Conservation (phyloP, 352 stramenopile genomes). For the Pythium aphanidermatum region DNA sequence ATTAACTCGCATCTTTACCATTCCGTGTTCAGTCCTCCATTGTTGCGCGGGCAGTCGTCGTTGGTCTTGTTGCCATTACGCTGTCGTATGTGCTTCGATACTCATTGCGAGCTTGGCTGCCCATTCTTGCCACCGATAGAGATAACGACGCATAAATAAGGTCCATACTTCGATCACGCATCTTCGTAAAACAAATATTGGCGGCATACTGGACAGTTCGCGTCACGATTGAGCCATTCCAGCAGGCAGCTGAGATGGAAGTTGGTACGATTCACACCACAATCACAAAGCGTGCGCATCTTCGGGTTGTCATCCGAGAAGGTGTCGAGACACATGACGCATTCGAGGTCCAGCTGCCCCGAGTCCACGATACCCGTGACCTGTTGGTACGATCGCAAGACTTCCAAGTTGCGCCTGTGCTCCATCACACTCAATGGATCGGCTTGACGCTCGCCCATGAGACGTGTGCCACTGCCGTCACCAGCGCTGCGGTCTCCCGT, state of each 20-base stretch:
- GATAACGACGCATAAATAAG: not conserved
- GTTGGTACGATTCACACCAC: constrained; percentile 87
- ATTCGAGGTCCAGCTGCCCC: constrained; percentile 72
- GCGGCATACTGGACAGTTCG: constrained; percentile 82
- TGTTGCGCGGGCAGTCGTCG: constrained; percentile 1
- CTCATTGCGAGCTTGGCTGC: constrained; percentile 11
- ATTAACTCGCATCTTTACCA: not conserved
- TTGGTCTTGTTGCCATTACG: constrained; percentile 10
- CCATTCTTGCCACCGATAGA: not conserved
- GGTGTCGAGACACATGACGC: constrained; percentile 50
- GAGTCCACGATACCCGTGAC: constrained; percentile 56
- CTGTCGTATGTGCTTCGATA: constrained; percentile 18
- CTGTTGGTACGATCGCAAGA: constrained; percentile 66
- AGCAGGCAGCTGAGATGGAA: constrained; percentile 87
- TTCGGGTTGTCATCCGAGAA: constrained; percentile 53
- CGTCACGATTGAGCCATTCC: constrained; percentile 80
- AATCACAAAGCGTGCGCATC: constrained; percentile 81
- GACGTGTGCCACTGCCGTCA: not conserved
- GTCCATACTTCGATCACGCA: constrained; percentile 19
- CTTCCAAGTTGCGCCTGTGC: constrained; percentile 28
- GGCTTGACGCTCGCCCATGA: not conserved
- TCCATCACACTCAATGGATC: constrained; percentile 12
- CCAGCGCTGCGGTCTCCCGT: not conserved
- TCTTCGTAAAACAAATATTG: constrained; percentile 88
- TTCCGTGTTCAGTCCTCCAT: constrained; percentile 1